Percentiles rank a stretch among this genome's conserved stretches.
Conservation (phyloP, 2,329 filamentous ascomycete genomes). For the Ophiostoma fasciatum region DNA sequence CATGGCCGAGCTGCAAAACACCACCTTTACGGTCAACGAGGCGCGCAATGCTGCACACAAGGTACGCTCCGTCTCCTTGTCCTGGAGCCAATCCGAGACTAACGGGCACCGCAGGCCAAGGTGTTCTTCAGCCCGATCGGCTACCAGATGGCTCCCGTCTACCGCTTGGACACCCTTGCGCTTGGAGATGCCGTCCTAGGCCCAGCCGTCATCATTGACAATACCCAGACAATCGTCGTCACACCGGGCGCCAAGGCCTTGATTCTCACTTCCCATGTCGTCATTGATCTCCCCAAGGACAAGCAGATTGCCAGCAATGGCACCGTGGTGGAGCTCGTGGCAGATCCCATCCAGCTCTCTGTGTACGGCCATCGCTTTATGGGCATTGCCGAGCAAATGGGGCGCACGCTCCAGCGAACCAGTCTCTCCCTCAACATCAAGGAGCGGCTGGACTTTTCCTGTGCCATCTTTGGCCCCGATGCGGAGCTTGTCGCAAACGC, state of each 20-base stretch:
- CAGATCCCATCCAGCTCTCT: conserved; percentile 59
- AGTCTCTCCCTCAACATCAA: conserved; percentile 71
- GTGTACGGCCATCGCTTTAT: conserved; percentile 76
- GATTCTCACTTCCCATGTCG: conserved; percentile 70
- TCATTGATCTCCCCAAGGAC: conserved; percentile 54
- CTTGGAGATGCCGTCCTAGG: conserved; percentile 60
- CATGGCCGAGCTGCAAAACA: conserved; percentile 62
- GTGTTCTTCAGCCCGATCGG: background rate
- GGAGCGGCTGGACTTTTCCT: conserved; percentile 71
- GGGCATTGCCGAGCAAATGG: conserved; percentile 79
- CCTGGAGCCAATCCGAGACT: conserved; percentile 48
- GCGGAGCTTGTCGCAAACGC: conserved; percentile 66
- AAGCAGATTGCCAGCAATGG: conserved; percentile 14
- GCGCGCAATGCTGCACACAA: conserved; percentile 21
- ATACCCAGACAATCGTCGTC: conserved; percentile 82
- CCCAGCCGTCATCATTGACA: conserved; percentile 74
- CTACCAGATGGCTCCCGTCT: conserved; percentile 28
- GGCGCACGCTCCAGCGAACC: conserved; percentile 63
- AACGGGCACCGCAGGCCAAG: conserved; percentile 24
- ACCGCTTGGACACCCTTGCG: conserved; percentile 58
- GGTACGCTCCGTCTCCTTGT: background rate
- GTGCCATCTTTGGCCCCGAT: conserved; percentile 60
- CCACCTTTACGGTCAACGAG: conserved; percentile 41
- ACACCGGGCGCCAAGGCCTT: conserved; percentile 62
- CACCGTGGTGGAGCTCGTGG: too few relatives aligned